Evolutionary conservation across 257 asterid genomes (phyloP).

Genomic region (Henckelia pumila): DNA sequence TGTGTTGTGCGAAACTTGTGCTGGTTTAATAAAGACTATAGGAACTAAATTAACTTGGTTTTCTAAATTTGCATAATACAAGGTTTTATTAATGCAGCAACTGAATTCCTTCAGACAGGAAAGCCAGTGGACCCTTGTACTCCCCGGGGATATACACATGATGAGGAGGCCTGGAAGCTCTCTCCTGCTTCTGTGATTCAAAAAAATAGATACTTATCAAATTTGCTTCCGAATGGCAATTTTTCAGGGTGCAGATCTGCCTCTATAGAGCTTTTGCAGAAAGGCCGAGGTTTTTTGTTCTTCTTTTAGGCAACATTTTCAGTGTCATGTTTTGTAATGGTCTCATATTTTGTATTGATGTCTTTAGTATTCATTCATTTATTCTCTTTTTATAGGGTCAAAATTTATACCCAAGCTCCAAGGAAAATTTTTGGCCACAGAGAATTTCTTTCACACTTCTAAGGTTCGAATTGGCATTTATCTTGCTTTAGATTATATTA

Average conservation of each 20-base stretch:
- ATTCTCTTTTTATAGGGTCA: constrained; percentile 48
- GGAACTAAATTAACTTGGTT: constrained; percentile 2
- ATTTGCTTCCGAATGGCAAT: constrained; percentile 77
- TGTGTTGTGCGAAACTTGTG: not conserved
- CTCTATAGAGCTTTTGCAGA: constrained; percentile 71
- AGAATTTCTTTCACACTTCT: constrained; percentile 85
- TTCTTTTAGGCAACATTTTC: constrained; percentile 15
- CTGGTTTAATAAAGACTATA: not conserved
- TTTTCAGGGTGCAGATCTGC: constrained; percentile 89
- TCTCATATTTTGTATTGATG: not conserved
- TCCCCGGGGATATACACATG: constrained; percentile 71
- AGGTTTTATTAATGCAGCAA: constrained; percentile 46
- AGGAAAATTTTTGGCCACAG: constrained; percentile 91
- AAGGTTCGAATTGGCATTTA: constrained; percentile 43
- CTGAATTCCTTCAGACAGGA: constrained; percentile 42
- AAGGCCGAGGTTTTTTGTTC: constrained; percentile 63
- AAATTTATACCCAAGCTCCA: constrained; percentile 81
- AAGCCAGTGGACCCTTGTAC: constrained; percentile 79
- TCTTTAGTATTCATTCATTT: not conserved
- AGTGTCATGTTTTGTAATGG: not conserved
- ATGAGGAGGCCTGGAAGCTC: constrained; percentile 38
- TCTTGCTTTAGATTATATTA: no score
- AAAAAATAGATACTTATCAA: constrained; percentile 41
- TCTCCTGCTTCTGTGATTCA: constrained; percentile 48
- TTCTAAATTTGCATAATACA: constrained; percentile 18